phyloP scores from a whole-genome alignment of 805 yeast genomes.

The Metschnikowia henanensis region DNA sequence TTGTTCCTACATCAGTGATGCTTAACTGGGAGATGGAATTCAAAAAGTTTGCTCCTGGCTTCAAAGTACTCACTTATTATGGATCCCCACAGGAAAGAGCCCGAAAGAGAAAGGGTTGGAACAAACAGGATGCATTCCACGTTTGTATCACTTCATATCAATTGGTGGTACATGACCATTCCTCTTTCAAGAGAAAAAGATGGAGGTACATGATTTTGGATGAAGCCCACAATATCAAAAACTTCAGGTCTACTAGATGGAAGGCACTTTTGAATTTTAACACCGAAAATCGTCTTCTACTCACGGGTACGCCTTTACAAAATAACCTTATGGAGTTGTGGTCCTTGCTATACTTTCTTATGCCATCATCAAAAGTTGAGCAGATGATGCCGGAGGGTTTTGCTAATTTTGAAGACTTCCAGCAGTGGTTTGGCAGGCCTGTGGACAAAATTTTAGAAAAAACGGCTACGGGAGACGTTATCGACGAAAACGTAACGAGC shows the following conservation, averaged over 20 bases:
- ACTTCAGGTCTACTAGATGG: slow-evolving; percentile 96
- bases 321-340: slow-evolving; percentile 93
- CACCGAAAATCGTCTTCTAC: slow-evolving; percentile 79
- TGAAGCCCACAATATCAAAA: slow-evolving; percentile 97
- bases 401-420: slow-evolving; percentile 94
- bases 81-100: slow-evolving; percentile 97
- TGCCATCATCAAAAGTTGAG: slow-evolving; percentile 81
- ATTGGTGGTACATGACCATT: slow-evolving; percentile 96
- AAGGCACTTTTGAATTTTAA: slow-evolving; percentile 92
- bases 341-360: slow-evolving; percentile 91
- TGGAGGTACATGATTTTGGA: slow-evolving; percentile 98
- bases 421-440: slow-evolving; percentile 98
- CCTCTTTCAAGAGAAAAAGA: slow-evolving; percentile 83
- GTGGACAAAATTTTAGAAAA: slow-evolving; percentile 90
- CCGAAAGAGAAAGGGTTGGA: slow-evolving; percentile 97
- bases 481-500: slow-evolving; percentile 39
- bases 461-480: slow-evolving; percentile 47
- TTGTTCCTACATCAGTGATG: slow-evolving; percentile 97
- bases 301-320: slow-evolving; percentile 97
- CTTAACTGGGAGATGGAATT: slow-evolving; percentile 99
- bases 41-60: slow-evolving; percentile 97
- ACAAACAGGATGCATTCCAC: slow-evolving; percentile 92
- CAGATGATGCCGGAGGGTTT: slow-evolving; percentile 91
- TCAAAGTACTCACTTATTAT: slow-evolving; percentile 91
- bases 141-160: slow-evolving; percentile 97